A percentile compares a stretch with the other conserved stretches of the same genome.
Evolutionary conservation across 352 stramenopile genomes (phyloP).

Genomic region (Globisporangium solare): DNA sequence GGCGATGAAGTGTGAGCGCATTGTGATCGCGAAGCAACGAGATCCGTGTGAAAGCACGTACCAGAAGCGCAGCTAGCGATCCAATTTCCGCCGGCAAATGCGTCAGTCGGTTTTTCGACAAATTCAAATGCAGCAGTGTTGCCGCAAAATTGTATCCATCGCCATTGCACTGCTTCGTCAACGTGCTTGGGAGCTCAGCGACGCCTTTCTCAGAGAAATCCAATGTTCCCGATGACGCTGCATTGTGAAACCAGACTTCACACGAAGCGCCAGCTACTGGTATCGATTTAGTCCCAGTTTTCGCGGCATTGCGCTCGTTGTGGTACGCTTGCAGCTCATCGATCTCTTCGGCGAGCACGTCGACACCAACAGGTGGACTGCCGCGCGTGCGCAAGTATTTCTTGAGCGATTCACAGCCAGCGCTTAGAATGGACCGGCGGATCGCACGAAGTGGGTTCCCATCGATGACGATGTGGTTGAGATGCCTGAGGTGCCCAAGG

Average conservation of each 20-base stretch:
- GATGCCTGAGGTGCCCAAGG: slow-evolving; percentile 71
- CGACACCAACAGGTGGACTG: slow-evolving; percentile 39
- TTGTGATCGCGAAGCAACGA: too few species aligned
- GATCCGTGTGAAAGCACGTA: slow-evolving; percentile 8
- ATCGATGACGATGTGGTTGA: slow-evolving; percentile 74
- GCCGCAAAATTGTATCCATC: slow-evolving; percentile 35
- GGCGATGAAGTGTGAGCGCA: not conserved
- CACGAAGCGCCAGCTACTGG: not conserved
- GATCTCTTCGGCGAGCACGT: slow-evolving; percentile 67
- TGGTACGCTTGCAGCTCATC: slow-evolving; percentile 41
- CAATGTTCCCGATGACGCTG: slow-evolving; percentile 46
- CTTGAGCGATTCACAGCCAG: slow-evolving; percentile 74
- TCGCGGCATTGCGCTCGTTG: not conserved
- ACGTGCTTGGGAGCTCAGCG: slow-evolving; percentile 23
- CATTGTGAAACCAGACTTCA: slow-evolving; percentile 46
- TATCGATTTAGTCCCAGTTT: slow-evolving; percentile 10
- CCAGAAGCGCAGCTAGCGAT: slow-evolving; percentile 40
- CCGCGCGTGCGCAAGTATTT: slow-evolving; percentile 78
- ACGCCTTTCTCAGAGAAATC: slow-evolving; percentile 38
- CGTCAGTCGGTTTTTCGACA: slow-evolving; percentile 63
- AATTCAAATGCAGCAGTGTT: slow-evolving; percentile 56
- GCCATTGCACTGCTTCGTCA: slow-evolving; percentile 9
- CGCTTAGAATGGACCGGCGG: slow-evolving; percentile 51
- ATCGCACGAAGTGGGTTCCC: slow-evolving; percentile 75
- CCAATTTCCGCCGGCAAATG: slow-evolving; percentile 39